Percentiles rank a stretch among this genome's conserved stretches.
Conservation (phyloP, 2,329 filamentous ascomycete genomes). For the Penicillium sp. region DNA sequence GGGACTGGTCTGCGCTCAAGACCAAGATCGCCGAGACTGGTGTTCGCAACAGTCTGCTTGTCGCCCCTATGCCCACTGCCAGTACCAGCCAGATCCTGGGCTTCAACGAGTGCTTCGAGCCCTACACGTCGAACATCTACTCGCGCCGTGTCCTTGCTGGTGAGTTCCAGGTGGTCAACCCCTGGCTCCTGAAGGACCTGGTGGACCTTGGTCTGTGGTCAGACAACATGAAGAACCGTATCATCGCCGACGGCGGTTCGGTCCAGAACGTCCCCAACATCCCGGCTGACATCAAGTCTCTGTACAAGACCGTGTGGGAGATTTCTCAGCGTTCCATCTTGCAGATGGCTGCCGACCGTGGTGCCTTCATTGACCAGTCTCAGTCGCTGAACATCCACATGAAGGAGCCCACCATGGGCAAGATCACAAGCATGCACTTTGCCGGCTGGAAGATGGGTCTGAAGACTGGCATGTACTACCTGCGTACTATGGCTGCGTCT, state of each 20-base stretch:
- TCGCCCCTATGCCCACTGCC: constrained; percentile 97
- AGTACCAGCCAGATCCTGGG: constrained; percentile 96
- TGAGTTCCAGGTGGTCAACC: constrained; percentile 99
- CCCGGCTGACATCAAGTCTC: constrained; percentile 86
- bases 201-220: constrained; percentile 98
- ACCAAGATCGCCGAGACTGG: constrained; percentile 88
- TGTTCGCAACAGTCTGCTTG: constrained; percentile 89
- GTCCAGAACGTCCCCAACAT: constrained; percentile 98
- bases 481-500: constrained; percentile 93
- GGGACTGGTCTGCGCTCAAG: constrained; percentile 92
- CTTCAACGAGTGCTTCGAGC: constrained; percentile 99
- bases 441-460: constrained; percentile 97
- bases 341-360: constrained; percentile 97
- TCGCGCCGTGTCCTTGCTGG: constrained; percentile 95
- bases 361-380: constrained; percentile 97
- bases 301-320: constrained; percentile 99
- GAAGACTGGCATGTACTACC: constrained; percentile 99
- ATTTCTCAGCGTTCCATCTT: constrained; percentile 94
- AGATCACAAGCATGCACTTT: constrained; percentile 99
- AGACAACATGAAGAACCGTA: constrained; percentile 99
- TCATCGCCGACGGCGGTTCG: constrained; percentile 94
- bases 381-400: constrained; percentile 99
- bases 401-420: constrained; percentile 99
- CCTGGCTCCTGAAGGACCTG: constrained; percentile 95
- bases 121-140: constrained; percentile 99